phyloP scores from a whole-genome alignment of 345 rosid genomes.

The Sisymbrium irio region DNA sequence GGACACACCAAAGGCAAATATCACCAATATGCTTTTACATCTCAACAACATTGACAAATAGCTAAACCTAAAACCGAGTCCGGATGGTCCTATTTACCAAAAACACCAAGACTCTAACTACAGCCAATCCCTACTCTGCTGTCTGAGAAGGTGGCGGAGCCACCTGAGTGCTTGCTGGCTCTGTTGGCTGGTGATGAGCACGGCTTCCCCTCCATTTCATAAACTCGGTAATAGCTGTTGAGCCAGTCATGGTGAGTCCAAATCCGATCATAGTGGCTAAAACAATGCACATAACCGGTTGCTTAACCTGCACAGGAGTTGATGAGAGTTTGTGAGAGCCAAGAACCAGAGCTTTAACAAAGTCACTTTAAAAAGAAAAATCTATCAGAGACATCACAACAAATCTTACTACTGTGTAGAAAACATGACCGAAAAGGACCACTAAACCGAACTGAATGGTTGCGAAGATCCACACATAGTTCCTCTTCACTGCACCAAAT shows the following conservation, averaged over 20 bases:
- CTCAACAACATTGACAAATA: not conserved
- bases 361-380: not conserved
- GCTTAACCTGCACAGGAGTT: conserved; percentile 38
- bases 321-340: not conserved
- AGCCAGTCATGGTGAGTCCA: conserved; percentile 62
- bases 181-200: not conserved
- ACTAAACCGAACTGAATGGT: conserved; percentile 61
- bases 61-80: not conserved
- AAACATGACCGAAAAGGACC: conserved; percentile 72
- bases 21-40: not conserved
- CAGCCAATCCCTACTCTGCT: conserved; percentile 3
- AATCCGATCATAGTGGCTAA: conserved; percentile 76
- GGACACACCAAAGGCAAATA: not conserved
- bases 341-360: conserved; percentile 8
- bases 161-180: conserved; percentile 12
- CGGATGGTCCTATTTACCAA: not conserved
- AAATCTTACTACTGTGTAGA: conserved; percentile 62
- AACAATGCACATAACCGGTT: conserved; percentile 64
- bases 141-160: conserved; percentile 19
- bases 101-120: conserved; percentile 17
- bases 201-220: conserved; percentile 38
- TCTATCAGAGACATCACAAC: not conserved
- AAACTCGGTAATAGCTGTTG: conserved; percentile 45
- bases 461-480: conserved; percentile 73
- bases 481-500: conserved; percentile 49